A percentile compares a stretch with the other conserved stretches of the same genome.
phyloP scores from a whole-genome alignment of 345 rosid genomes.

The Syzygium grande region DNA sequence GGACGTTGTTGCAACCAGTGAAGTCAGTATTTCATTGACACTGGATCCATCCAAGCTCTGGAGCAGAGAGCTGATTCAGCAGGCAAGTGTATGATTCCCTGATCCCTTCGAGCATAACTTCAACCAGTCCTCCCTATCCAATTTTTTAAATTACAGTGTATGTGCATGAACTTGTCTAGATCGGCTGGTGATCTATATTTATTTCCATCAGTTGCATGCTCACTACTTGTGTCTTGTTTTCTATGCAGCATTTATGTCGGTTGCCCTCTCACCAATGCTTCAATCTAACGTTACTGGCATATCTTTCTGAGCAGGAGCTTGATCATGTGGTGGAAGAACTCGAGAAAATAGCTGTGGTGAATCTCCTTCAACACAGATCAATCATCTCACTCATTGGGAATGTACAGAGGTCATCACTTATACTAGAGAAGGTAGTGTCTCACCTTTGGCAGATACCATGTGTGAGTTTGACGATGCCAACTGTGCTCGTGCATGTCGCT shows the following conservation, averaged over 20 bases:
- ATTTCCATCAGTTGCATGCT: background rate
- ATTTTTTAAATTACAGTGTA: background rate
- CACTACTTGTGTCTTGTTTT: background rate
- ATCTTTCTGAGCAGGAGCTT: slow-evolving; percentile 57
- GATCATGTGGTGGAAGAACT: slow-evolving; percentile 97
- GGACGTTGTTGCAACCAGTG: slow-evolving; percentile 99
- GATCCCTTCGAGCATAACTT: background rate
- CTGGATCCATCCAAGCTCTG: slow-evolving; percentile 94
- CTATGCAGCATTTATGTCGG: background rate
- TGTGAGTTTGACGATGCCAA: background rate
- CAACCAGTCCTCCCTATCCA: background rate
- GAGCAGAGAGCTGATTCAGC: slow-evolving; percentile 97
- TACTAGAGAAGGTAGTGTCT: slow-evolving; percentile 73
- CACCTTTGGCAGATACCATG: background rate
- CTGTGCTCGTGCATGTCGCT: background rate
- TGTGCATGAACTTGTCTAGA: background rate
- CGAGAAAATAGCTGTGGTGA: slow-evolving; percentile 89
- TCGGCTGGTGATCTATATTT: background rate
- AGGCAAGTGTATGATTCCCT: slow-evolving; percentile 55
- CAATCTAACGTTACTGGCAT: background rate
- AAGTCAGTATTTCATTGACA: slow-evolving; percentile 97
- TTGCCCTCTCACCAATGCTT: background rate
- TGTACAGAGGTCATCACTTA: slow-evolving; percentile 83
- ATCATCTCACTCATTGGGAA: slow-evolving; percentile 94
- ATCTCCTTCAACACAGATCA: slow-evolving; percentile 80